Base-by-base conservation (phyloP, 2,329 filamentous ascomycete species). In the Lecanosticta acicola region DNA sequence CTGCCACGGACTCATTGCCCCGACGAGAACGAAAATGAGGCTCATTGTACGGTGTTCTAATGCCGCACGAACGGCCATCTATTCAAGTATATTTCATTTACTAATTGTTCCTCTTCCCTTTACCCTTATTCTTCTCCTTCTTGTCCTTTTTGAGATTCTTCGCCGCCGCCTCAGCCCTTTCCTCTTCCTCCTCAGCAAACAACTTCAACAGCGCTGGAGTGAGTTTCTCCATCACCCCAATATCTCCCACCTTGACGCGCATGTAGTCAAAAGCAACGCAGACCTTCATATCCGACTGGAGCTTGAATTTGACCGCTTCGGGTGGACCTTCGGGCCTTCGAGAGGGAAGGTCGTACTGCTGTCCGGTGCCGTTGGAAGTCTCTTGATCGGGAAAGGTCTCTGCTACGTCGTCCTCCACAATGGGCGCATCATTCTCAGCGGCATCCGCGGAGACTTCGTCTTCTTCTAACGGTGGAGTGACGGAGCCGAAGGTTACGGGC, bases 191-290 rank as follows among this genome's bases (percentile, higher is more conserved):
- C 42, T 71, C 70, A 48, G 74, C 74, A 55, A 84, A 74, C 49
- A 85, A 62, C 63, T 72, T 71, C 51, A 75, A 67, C 46, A 86
- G 57, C 14, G 80, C 80, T 10, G 78, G 77, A 47, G 79, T 71
- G 58, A 80, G 85, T 54, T 74, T 73, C 55, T 80, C 79, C 38
- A 86, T 73, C 65, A 82, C 74, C 49, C 76, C 76, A 53, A 88
- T 85, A 54, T 88, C 84, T 7, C 81, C 79, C 21, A 89, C 68
- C 63, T 75, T 80, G 33, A 89, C 79, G 3, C 77, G 71, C 85
- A 91, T 91, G 55, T 86, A 81, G 61, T 93, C 87, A 64, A 88
- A 88, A 1, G 83, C 86, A 45, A 89, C 76, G 47, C 86, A 74
- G 13, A 87, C 79, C 32, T 81, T 79, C 71, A 82, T 77, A 49